Evolutionary conservation across 257 asterid genomes (phyloP), one percentile per base, ranked within the genome.

Genomic region (Penstemon newberryi): DNA sequence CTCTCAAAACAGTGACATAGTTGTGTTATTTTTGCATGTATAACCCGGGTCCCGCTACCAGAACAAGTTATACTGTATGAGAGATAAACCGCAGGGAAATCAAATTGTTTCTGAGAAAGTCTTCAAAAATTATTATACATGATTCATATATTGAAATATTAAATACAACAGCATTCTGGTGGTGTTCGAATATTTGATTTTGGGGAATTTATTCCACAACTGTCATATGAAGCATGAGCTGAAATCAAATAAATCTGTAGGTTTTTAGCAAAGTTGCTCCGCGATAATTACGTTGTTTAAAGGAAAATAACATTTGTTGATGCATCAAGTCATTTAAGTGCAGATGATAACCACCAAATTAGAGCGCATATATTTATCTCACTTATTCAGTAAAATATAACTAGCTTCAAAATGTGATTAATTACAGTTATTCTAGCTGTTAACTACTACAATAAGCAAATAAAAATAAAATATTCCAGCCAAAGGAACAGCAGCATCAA

Each of bases 341-440:
- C 5, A 44, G 37, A 44, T 12, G 4, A 58, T 7, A 51, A 33
- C n/a, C 58, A 55, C n/a, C 12, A 7, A 40, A 4, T 5, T 7
- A 7, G 36, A 13, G 46, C 2, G 33, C 15, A 13, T 41, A 37
- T 43, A 8, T 13, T 33, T 7, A 59, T 45, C 63, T 69, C 59
- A 8, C 60, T 46, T 7, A 63, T 6, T 40, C 60, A 36, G 4
- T 40, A 11, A 55, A 62, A n/a, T 8, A 43, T 4, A 33, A 25
- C 44, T 18, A 55, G 53, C 68, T 47, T 45, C 37, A n/a, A 43
- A 67, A 62, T 36, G 62, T 50, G 42, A 41, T 37, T 18, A 19
- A 7, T 15, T 57, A 60, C n/a, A 69, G 66, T 25, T 33, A 49
- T 61, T 73, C 41, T 8, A 49, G 33, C 60, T 62, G 54, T 66